Evolutionary conservation across 495 filamentous ascomycete species (phyloP).

Genomic region (Talaromyces thailandensis): DNA sequence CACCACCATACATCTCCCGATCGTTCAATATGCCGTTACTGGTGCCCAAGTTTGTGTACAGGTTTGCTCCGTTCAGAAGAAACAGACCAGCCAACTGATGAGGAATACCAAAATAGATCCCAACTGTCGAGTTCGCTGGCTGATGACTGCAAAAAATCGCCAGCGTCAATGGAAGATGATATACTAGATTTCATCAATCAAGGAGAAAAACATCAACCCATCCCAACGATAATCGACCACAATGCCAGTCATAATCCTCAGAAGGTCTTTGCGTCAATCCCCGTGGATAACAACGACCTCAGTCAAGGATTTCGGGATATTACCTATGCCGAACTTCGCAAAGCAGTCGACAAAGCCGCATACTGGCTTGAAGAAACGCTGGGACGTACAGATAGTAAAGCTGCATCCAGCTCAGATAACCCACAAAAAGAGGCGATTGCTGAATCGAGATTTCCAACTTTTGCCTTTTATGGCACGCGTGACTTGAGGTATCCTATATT

Average conservation of each 20-base stretch:
- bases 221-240: neutral
- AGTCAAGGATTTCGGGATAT: slow-evolving; percentile 5
- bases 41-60: neutral
- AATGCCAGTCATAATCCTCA: neutral
- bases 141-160: neutral
- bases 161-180: neutral
- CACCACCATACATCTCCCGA: neutral
- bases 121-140: neutral
- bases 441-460: slow-evolving; percentile 1
- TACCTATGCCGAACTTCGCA: neutral
- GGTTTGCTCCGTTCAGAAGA: neutral
- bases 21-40: neutral
- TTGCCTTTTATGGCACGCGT: slow-evolving; percentile 22
- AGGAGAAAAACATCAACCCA: neutral
- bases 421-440: neutral
- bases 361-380: neutral
- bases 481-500: slow-evolving; percentile 23
- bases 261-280: slow-evolving; percentile 3
- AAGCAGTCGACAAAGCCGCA: slow-evolving; percentile 1
- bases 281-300: neutral
- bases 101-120: neutral
- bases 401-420: neutral
- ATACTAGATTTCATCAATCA: neutral
- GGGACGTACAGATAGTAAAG: neutral
- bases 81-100: neutral